These are phyloP conservation scores for Fusarium torulosum DNA, from an alignment of 2,329 filamentous ascomycete species.

Conservation along the genomic window DNA sequence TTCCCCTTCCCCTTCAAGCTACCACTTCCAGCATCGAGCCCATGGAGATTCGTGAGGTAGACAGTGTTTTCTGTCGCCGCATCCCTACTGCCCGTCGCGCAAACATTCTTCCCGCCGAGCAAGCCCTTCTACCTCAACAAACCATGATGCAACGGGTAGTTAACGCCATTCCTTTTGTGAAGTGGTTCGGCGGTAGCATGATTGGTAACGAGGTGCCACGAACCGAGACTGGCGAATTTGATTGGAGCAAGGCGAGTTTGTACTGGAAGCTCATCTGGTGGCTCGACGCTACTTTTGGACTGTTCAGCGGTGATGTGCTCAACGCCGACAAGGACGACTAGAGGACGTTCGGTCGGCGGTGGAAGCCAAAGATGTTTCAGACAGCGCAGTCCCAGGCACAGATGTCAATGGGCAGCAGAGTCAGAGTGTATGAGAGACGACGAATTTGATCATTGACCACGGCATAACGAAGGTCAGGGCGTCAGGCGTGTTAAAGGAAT, in stretches of 20 bases:
- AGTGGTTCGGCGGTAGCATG: constrained; percentile 78
- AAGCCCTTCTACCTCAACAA: constrained; percentile 77
- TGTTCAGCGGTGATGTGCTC: constrained; percentile 71
- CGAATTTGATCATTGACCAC: constrained; percentile 43
- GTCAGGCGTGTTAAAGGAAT: constrained; percentile 45
- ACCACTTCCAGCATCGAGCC: constrained; percentile 46
- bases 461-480: constrained; percentile 44
- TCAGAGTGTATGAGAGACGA: constrained; percentile 47
- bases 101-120: constrained; percentile 74
- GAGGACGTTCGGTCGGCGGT: constrained; percentile 20
- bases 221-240: constrained; percentile 80
- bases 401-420: constrained; percentile 9
- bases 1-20: constrained; percentile 34
- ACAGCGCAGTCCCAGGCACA: constrained; percentile 1
- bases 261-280: constrained; percentile 77
- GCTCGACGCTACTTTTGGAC: constrained; percentile 68
- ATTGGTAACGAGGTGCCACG: constrained; percentile 82
- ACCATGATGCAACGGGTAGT: constrained; percentile 73
- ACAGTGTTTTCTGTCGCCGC: constrained; percentile 66
- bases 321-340: constrained; percentile 70
- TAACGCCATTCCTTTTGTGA: constrained; percentile 75
- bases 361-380: constrained; percentile 20
- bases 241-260: constrained; percentile 75
- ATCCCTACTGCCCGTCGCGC: constrained; percentile 76
- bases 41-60: constrained; percentile 50